Evolutionary conservation across 768 basidiomycete genomes (phyloP), one percentile per base, ranked within the genome.

Genomic region (Russula compacta): DNA sequence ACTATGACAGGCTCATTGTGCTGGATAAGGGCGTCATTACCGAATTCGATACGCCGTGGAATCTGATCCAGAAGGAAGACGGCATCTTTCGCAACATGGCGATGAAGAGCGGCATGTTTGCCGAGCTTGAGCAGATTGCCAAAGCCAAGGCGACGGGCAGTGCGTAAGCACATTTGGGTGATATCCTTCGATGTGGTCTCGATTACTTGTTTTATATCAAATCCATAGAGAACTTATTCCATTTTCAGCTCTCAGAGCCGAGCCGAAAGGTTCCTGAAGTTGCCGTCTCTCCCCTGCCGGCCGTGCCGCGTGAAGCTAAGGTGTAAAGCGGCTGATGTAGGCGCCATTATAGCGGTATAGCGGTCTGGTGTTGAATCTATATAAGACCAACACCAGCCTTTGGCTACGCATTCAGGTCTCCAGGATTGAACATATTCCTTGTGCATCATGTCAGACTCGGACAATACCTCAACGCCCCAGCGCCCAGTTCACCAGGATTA

Each of bases 1-100:
- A 94, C 72, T 86, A 94, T 67, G 86, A 87, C 72, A 77, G 85
- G 35, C 73, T 94, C 61, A 79, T 93, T 61, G 85, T 93, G 8
- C 74, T 93, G n/a, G 89, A 93, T 74, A 82, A 83, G 61, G 83
- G 85, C 69, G 63, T 69, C 59, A 64, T 78, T 24, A 74, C 69
- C 12, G 77, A 78, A 67, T 79, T 80, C 57, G 82, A 83, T 65
- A 81, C 81, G 19, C 82, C 82, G 3, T 72, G 73, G 62, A 77
- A 77, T 56, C 68, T 83, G 35, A 79, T 80, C 54, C 68, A 73
- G 48, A 76, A 75, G 52, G 74, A 79, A 62, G 74, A 72, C 29
- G 78, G 81, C 9, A 72, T 78, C 33, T 83, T 83, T 73, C 71
- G 76, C 21, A 72, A 73, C 54, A 82, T 83, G 82, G 80, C 79